These are phyloP conservation scores for Hamamelis virginiana DNA, from an alignment of 164 flowering plant species.

Conservation along the genomic window DNA sequence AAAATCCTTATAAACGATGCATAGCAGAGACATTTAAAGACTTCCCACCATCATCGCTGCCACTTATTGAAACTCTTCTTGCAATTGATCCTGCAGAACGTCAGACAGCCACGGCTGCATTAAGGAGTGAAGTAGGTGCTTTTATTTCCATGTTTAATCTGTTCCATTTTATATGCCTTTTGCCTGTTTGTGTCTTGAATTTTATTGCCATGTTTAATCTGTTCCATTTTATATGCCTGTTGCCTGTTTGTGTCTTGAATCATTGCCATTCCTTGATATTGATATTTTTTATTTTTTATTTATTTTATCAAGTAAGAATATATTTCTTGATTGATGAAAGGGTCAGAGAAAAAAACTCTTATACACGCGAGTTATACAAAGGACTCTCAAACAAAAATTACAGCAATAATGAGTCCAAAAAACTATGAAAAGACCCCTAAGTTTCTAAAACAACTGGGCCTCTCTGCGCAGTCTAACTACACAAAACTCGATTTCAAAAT, in stretches of 20 bases:
- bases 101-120: conserved; percentile 37
- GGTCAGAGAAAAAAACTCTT: too few species aligned
- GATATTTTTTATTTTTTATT: too few species aligned
- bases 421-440: too few species aligned
- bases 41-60: conserved; percentile 39
- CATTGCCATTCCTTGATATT: neutral
- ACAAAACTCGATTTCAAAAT: too few species aligned
- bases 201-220: neutral
- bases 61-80: conserved; percentile 46
- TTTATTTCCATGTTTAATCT: neutral
- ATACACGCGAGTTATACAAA: too few species aligned
- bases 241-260: neutral
- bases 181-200: neutral
- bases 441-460: too few species aligned
- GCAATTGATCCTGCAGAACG: conserved; percentile 49
- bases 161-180: neutral
- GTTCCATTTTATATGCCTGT: neutral
- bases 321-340: too few species aligned
- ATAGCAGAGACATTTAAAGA: conserved; percentile 40
- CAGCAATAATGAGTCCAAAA: too few species aligned
- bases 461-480: too few species aligned
- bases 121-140: conserved; percentile 35
- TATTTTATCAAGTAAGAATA: too few species aligned
- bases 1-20: conserved; percentile 36
- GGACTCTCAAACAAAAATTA: too few species aligned